Evolutionary conservation across 2,329 filamentous ascomycete species (phyloP), one percentile per base, ranked within the genome.

Genomic region (Acephala macrosclerotiorum): DNA sequence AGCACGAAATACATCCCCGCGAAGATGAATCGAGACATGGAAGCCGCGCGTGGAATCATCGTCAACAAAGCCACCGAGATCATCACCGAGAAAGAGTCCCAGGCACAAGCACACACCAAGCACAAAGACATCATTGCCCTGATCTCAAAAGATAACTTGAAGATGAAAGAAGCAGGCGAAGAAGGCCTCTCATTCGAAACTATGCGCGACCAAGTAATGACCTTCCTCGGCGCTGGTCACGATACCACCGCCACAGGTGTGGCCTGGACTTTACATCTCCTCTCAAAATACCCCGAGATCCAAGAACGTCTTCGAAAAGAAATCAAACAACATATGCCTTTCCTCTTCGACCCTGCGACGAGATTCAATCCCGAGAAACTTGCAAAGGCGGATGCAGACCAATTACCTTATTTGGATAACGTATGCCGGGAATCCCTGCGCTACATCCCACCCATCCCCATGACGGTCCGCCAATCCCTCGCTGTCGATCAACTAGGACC

Each of bases 141-240:
- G 9, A 79, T 81, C 51, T 78, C 79, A 16, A 77, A 77, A 26
- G 79, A 80, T 59, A 80, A 80, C 66, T 75, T 78, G 67, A 80
- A 79, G 70, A 70, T 79, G 51, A 77, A 80, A 69, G 90, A 94
- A 0, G 93, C 93, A 12, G 82, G 63, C 84, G 89, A 76, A 92
- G 87, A 58, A 90, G 91, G 61, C 85, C 83, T 26, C 94, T 96
- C 79, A 84, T 81, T 40, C 90, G 95, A 70, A 89, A 92, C 59
- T 87, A 92, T 96, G 35, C 87, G 92, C 47, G 91, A 95, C 76
- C 93, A 96, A 79, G 86, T 94, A 75, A 95, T 96, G 92, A 96
- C 92, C 0, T 95, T 96, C 80, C 85, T 96, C 6, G 90, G 90
- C 1, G 93, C 93, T 0, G 77, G 80, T 4, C 80, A 82, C 68